Evolutionary conservation across 2,329 filamentous ascomycete genomes (phyloP).

Genomic region (Stagonosporopsis cucurbitacearum): DNA sequence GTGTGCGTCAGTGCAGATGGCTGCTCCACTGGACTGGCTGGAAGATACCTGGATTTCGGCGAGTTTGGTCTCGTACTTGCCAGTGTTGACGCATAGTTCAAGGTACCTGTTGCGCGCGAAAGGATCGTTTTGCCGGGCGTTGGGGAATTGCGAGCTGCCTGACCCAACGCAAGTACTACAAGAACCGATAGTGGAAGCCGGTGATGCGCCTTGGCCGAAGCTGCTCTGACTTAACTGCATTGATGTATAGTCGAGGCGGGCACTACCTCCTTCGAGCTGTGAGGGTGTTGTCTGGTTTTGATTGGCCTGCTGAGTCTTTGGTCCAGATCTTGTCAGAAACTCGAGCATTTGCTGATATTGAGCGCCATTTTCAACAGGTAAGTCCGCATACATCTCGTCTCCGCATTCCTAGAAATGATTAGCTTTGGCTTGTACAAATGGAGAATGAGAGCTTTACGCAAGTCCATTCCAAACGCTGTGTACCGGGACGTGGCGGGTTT

Average conservation of each 20-base stretch:
- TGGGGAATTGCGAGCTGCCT: neutral
- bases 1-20: conserved; percentile 15
- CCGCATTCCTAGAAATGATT: neutral
- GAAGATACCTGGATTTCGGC: conserved; percentile 16
- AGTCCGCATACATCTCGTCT: conserved; percentile 4
- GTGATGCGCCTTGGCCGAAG: neutral
- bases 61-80: conserved; percentile 10
- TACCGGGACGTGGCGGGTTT: neutral
- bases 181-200: neutral
- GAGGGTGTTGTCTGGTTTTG: neutral
- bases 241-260: neutral
- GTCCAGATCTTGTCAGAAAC: neutral
- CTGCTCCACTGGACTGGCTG: neutral
- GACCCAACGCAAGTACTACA: neutral
- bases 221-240: neutral
- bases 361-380: neutral
- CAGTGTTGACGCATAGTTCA: conserved; percentile 17
- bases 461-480: conserved; percentile 5
- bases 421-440: neutral
- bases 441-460: neutral
- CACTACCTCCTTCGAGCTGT: conserved; percentile 1
- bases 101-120: conserved; percentile 1
- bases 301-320: neutral
- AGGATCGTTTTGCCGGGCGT: no score
- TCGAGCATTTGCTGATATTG: conserved; percentile 6